Evolutionary conservation across 352 stramenopile species (phyloP), one percentile per base, ranked within the genome.

Genomic region (Aphanomyces astaci): DNA sequence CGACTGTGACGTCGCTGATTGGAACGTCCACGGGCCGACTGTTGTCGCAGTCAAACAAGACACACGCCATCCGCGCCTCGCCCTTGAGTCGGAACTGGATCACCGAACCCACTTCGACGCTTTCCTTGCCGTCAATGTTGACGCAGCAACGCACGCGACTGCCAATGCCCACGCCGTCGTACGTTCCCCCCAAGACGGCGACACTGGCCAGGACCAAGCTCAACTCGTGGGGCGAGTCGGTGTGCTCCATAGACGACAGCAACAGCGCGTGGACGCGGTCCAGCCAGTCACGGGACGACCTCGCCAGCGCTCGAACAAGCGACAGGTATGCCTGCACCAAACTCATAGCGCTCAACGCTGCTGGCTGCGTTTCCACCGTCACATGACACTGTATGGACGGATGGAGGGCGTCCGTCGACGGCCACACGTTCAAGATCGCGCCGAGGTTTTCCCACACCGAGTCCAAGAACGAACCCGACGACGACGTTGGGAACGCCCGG

Each of bases 41-140:
- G 45, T 70, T 73, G 51, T 90, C 81, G 39, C 81, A 90, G 36
- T 91, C 84, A 40, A 93, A 90, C 0, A 90, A 75, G 30, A 93
- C 67, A 15, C 79, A 75, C 3, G 80, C 82, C 7, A 73, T 76
- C 19, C 83, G 79, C 0, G 31, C 25, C 5, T 76, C 77, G 55
- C 75, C 72, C 32, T 79, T 79, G 30, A 85, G 66, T 13, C 71
- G 71, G 49, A 87, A 84, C 17, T 87, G 79, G 5, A 89, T 73
- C 17, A 90, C 46, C 68, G 82, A 90, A 3, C 84, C 84, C 0
- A 77, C 88, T 64, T 92, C 84, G 30, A 88, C 77, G 15, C 82
- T 82, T 39, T 90, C 84, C 64, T 89, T 92, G 1, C 74, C 79
- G 33, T 92, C 82, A 27, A 90, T 87, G 27, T 82, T 90, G 31